These are phyloP conservation scores for Gentiana macrophylla DNA, from an alignment of 257 asterid genomes.

Conservation along the genomic window DNA sequence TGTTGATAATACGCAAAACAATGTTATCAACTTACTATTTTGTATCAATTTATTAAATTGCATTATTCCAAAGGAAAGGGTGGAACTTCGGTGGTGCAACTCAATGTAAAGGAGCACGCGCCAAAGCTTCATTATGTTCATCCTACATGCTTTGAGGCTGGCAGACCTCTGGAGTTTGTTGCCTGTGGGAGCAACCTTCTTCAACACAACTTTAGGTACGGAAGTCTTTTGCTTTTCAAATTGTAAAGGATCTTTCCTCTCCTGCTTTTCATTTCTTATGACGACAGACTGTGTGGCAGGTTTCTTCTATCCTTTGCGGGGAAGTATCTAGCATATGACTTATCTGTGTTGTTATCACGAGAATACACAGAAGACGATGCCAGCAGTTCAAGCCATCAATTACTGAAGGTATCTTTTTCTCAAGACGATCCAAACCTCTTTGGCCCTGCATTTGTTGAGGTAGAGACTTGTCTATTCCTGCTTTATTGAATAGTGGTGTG, in stretches of 20 bases:
- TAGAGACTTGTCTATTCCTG: constrained; percentile 2
- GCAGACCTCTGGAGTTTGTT: constrained; percentile 75
- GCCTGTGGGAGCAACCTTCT: constrained; percentile 82
- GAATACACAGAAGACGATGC: constrained; percentile 29
- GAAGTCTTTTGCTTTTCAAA: background rate
- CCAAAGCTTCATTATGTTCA: constrained; percentile 75
- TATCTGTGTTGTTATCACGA: constrained; percentile 30
- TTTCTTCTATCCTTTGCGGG: constrained; percentile 81
- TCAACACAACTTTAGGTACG: constrained; percentile 74
- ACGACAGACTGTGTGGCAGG: constrained; percentile 27
- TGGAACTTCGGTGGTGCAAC: constrained; percentile 50
- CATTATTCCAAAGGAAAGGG: constrained; percentile 31
- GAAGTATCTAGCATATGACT: constrained; percentile 45
- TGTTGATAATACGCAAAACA: background rate
- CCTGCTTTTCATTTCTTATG: background rate
- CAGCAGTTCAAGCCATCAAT: constrained; percentile 43
- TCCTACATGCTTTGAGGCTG: constrained; percentile 88
- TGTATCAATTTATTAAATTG: constrained; percentile 9
- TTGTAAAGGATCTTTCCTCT: background rate
- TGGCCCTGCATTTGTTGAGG: constrained; percentile 97
- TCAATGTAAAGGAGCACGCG: constrained; percentile 43
- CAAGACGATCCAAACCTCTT: constrained; percentile 34
- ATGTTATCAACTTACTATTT: background rate
- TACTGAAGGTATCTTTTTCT: constrained; percentile 57
- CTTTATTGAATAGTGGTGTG: no score